Conservation (phyloP, 2,329 filamentous ascomycete species). For the Trichophyton schoenleinii region DNA sequence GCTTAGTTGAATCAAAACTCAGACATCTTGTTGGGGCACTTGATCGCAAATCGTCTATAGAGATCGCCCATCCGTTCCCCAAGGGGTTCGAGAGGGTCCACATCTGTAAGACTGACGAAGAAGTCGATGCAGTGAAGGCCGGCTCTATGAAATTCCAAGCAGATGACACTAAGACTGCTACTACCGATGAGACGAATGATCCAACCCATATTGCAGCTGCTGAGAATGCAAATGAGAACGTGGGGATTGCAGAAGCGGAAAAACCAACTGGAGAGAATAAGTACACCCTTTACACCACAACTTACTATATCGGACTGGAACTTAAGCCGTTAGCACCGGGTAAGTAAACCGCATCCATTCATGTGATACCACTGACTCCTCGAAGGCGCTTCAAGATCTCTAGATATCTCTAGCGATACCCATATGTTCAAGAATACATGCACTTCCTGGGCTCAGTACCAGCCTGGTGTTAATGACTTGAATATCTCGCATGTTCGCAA, state of each 20-base stretch:
- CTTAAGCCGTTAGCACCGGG: conserved; percentile 59
- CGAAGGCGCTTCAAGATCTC: conserved; percentile 34
- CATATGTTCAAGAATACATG: conserved; percentile 78
- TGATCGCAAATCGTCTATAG: conserved; percentile 67
- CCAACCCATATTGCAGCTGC: conserved; percentile 38
- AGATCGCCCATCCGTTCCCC: conserved; percentile 78
- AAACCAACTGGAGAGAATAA: conserved; percentile 30
- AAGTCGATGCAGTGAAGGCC: conserved; percentile 50
- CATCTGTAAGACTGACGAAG: conserved; percentile 49
- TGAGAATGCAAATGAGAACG: conserved; percentile 30
- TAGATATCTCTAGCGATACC: conserved; percentile 58
- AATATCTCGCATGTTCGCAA: conserved; percentile 74
- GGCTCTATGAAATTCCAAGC: conserved; percentile 51
- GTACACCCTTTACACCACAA: conserved; percentile 65
- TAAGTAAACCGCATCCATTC: conserved; percentile 32
- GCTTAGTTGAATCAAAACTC: conserved; percentile 86
- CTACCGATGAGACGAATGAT: conserved; percentile 40
- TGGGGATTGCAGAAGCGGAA: conserved; percentile 26
- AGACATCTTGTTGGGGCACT: conserved; percentile 71
- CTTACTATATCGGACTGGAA: conserved; percentile 86
- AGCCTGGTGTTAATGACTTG: conserved; percentile 62
- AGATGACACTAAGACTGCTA: conserved; percentile 39
- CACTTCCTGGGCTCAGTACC: conserved; percentile 60
- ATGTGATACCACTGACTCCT: conserved; percentile 21
- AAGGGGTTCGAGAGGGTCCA: conserved; percentile 84